These are phyloP conservation scores for Stemphylium vesicarium DNA, from an alignment of 2,329 filamentous ascomycete genomes.

Conservation along the genomic window DNA sequence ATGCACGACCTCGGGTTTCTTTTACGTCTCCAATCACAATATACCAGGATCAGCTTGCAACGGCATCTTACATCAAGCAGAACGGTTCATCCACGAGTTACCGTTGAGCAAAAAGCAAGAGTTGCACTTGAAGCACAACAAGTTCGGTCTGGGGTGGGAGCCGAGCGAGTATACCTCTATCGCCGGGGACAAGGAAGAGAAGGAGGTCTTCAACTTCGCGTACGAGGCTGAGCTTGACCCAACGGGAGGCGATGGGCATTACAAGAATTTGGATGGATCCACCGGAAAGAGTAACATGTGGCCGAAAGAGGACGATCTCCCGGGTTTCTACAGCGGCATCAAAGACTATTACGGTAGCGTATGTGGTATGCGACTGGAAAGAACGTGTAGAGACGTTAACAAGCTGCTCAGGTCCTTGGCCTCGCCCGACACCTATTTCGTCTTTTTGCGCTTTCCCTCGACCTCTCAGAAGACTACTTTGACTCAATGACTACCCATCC, in stretches of 20 bases:
- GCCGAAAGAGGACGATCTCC: slow-evolving; percentile 49
- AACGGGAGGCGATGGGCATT: slow-evolving; percentile 51
- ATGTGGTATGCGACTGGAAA: neutral
- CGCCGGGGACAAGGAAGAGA: slow-evolving; percentile 50
- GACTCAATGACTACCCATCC: slow-evolving; percentile 51
- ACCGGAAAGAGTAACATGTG: slow-evolving; percentile 47
- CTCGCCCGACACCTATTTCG: slow-evolving; percentile 51
- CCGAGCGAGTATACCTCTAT: slow-evolving; percentile 51
- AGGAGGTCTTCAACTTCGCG: slow-evolving; percentile 53
- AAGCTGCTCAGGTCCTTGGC: slow-evolving; percentile 33
- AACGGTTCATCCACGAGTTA: slow-evolving; percentile 46
- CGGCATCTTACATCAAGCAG: slow-evolving; percentile 46
- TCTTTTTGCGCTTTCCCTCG: slow-evolving; percentile 50
- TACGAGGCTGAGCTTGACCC: slow-evolving; percentile 51
- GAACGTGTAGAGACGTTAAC: neutral
- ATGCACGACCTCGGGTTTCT: slow-evolving; percentile 51
- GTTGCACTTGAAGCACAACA: slow-evolving; percentile 49
- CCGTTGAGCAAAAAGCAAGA: slow-evolving; percentile 45
- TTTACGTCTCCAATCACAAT: slow-evolving; percentile 51
- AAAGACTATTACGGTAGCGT: slow-evolving; percentile 46
- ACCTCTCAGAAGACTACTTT: slow-evolving; percentile 49
- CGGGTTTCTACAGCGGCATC: slow-evolving; percentile 48
- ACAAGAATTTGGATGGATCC: slow-evolving; percentile 50
- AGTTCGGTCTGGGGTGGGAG: slow-evolving; percentile 52
- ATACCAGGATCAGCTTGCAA: slow-evolving; percentile 35